Evolutionary conservation across 176 grass and related monocot species (phyloP).

Genomic region (Phragmites australis): DNA sequence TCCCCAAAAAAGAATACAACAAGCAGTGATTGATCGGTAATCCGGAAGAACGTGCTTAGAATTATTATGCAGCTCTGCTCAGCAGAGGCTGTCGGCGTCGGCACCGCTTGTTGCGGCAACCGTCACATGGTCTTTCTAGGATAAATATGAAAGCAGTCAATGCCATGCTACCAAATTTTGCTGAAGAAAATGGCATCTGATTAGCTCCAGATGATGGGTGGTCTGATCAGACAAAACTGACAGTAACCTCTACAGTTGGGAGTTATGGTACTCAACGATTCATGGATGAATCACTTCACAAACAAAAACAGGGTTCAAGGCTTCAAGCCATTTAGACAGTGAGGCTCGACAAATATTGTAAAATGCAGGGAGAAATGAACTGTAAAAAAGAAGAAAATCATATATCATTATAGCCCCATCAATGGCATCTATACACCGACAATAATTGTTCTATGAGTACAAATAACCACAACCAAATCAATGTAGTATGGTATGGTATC

Average conservation of each 20-base stretch:
- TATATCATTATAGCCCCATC: constrained; percentile 30
- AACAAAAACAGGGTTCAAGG: too few relatives aligned
- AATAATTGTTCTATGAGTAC: constrained; percentile 26
- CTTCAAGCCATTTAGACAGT: background rate
- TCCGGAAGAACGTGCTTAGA: background rate
- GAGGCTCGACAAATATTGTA: background rate
- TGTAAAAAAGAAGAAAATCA: background rate
- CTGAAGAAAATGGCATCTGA: background rate
- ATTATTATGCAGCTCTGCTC: background rate
- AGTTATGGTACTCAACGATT: too few relatives aligned
- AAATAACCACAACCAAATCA: constrained; percentile 26
- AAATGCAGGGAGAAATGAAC: background rate
- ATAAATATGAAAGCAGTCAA: background rate
- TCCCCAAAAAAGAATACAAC: background rate
- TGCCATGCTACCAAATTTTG: background rate
- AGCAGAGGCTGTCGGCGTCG: constrained; percentile 12
- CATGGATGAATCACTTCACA: background rate
- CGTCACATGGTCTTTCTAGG: constrained; percentile 22
- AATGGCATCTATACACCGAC: constrained; percentile 38
- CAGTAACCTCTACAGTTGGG: background rate
- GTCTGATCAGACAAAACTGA: background rate
- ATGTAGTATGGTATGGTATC: constrained; percentile 21
- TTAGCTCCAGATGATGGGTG: background rate
- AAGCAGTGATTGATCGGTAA: background rate
- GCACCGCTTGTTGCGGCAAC: constrained; percentile 29